These are phyloP conservation scores for Chaetomium olivaceum DNA, from an alignment of 2,329 filamentous ascomycete species.

Conservation along the genomic window DNA sequence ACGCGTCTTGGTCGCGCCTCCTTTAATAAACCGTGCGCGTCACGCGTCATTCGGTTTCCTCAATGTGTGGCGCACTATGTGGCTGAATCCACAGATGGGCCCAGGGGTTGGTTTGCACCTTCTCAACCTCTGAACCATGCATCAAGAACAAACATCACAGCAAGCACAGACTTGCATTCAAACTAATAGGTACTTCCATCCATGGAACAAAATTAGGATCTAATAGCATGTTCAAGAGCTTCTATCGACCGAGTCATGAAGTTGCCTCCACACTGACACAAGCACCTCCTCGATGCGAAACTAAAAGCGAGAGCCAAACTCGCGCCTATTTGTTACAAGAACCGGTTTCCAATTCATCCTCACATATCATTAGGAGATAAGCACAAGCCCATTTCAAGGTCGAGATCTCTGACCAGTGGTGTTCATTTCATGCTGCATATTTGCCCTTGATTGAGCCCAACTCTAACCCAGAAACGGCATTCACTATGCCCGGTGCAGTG, in stretches of 20 bases:
- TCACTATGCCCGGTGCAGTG: neutral
- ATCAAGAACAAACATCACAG: neutral
- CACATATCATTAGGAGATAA: neutral
- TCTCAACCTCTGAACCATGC: too few species aligned
- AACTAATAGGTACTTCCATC: too few species aligned
- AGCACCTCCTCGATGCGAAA: neutral
- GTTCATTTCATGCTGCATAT: neutral
- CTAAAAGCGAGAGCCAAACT: neutral
- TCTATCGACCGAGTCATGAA: neutral
- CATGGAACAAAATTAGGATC: neutral
- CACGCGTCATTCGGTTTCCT: constrained; percentile 15
- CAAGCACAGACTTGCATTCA: neutral
- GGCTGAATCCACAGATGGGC: neutral
- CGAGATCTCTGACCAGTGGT: neutral
- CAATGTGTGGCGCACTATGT: constrained; percentile 19
- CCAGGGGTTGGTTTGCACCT: neutral
- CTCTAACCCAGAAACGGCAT: neutral
- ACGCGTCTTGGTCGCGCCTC: constrained; percentile 23
- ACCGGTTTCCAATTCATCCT: neutral
- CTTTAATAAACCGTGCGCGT: constrained; percentile 16
- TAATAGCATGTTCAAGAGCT: neutral
- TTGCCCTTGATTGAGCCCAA: neutral
- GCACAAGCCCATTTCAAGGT: neutral
- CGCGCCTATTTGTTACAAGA: neutral
- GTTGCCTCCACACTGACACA: neutral